Percentiles rank a stretch among this genome's conserved stretches.
Conservation (phyloP, 176 grass and related monocot genomes). For the Rhynchospora pubera region DNA sequence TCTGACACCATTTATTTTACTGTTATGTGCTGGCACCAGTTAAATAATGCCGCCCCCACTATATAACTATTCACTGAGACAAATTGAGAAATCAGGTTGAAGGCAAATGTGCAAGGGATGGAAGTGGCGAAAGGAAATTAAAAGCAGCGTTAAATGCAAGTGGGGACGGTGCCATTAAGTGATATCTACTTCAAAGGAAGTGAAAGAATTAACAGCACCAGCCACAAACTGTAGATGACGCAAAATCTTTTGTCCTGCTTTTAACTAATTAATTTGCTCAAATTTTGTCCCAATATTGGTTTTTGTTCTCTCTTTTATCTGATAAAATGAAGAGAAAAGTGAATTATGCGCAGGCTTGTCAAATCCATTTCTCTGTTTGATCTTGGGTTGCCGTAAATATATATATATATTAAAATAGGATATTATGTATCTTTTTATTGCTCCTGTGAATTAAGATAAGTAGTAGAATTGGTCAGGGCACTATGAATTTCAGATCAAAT, state of each 20-base stretch:
- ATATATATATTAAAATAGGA: not conserved
- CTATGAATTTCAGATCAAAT: not conserved
- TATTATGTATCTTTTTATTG: not conserved
- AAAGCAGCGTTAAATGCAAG: slow-evolving; percentile 15
- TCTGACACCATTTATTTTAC: not conserved
- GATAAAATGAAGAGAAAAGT: not conserved
- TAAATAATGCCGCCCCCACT: not conserved
- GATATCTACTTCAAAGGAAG: slow-evolving; percentile 17
- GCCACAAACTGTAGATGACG: not conserved
- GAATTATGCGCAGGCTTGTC: not conserved
- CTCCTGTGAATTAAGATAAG: not conserved
- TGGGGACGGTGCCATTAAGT: slow-evolving; percentile 11
- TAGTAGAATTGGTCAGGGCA: not conserved
- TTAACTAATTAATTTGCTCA: not conserved
- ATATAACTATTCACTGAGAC: not conserved
- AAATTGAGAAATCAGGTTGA: not conserved
- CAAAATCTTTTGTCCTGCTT: not conserved
- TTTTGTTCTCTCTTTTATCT: not conserved
- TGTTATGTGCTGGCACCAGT: not conserved
- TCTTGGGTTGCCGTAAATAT: not conserved
- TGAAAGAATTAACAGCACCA: not conserved
- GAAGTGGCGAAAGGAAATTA: not conserved
- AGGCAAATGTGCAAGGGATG: not conserved
- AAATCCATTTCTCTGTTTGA: not conserved
- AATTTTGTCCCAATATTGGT: not conserved